phyloP scores from a whole-genome alignment of 805 yeast species.

The Blastobotrys robertii region DNA sequence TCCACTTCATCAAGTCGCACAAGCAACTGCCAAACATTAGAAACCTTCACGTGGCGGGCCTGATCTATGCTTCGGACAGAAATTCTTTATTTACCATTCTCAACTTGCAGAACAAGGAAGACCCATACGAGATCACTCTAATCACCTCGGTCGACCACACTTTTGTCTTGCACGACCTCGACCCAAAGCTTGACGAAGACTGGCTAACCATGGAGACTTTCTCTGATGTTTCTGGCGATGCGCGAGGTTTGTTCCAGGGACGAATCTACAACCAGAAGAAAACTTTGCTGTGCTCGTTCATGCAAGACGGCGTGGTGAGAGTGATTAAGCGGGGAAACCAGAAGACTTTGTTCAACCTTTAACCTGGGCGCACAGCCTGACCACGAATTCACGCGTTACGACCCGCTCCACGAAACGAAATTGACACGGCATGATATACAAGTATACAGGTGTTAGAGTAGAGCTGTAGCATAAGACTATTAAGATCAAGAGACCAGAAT shows the following conservation, averaged over 20 bases:
- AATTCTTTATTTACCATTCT: conserved; percentile 26
- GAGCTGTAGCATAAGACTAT: no score
- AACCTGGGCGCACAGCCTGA: no score
- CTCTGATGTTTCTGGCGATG: conserved; percentile 21
- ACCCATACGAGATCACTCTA: conserved; percentile 8
- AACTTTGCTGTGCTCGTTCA: conserved; percentile 20
- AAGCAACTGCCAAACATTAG: conserved; percentile 11
- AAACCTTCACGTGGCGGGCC: conserved; percentile 24
- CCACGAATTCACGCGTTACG: no score
- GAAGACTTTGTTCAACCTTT: neutral
- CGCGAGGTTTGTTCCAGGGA: conserved; percentile 25
- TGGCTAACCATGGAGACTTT: conserved; percentile 25
- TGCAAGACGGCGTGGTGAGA: conserved; percentile 22
- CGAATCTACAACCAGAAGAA: conserved; percentile 18
- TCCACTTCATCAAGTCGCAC: conserved; percentile 20
- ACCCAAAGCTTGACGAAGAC: conserved; percentile 15
- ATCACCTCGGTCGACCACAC: conserved; percentile 25
- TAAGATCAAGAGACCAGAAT: no score
- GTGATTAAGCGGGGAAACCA: conserved; percentile 1
- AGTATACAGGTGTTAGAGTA: no score
- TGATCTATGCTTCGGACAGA: conserved; percentile 25
- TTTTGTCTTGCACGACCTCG: conserved; percentile 22
- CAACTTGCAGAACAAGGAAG: conserved; percentile 18
- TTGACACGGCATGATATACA: no score
- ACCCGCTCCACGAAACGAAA: no score